Evolutionary conservation across 352 stramenopile genomes (phyloP), one percentile per base, ranked within the genome.

Genomic region (Pythium apleroticum): DNA sequence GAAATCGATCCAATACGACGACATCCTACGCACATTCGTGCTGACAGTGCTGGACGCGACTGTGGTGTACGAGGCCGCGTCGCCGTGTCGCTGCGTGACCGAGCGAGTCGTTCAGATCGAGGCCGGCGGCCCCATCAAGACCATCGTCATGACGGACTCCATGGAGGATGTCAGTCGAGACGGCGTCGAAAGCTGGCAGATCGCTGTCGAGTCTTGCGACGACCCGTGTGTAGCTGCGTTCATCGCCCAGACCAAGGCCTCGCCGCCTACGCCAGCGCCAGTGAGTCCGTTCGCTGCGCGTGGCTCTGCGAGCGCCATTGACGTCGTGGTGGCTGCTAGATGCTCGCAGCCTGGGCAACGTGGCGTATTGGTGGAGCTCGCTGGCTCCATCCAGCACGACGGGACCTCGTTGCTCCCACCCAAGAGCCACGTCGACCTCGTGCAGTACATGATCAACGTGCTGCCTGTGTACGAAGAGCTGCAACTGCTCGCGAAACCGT

Each of bases 381-480:
- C 71, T 9, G 80, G 80, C 1, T 81, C 74, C 0, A 61, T 68
- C 19, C 59, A 60, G 14, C 81, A 85, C 57, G 69, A 80, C n/a
- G 54, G 52, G 3, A 39, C 74, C n/a, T 52, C 61, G n/a, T 57
- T 60, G 12, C 22, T 72, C 20, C 61, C 61, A 62, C 50, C 24
- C 15, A 65, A 19, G 67, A 80, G 22, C 68, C 65, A 70, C 11
- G 68, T 85, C 27, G 63, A 84, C 17, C 58, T 90, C n/a, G 54
- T 89, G 9, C 81, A 88, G 48, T 77, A 86, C 41, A 73, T 92
- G 24, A 75, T 78, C 19, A 70, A 68, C 14, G 69, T 78, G 52
- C 52, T 90, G 52, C 77, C 81, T 17, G 72, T 88, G 6, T 88
- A 80, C 41, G 83, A 90, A 60, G 79, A 86, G n/a, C 63, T 90